Conservation (phyloP, 78 protist genomes). For the Dictyostelium discoideum region DNA sequence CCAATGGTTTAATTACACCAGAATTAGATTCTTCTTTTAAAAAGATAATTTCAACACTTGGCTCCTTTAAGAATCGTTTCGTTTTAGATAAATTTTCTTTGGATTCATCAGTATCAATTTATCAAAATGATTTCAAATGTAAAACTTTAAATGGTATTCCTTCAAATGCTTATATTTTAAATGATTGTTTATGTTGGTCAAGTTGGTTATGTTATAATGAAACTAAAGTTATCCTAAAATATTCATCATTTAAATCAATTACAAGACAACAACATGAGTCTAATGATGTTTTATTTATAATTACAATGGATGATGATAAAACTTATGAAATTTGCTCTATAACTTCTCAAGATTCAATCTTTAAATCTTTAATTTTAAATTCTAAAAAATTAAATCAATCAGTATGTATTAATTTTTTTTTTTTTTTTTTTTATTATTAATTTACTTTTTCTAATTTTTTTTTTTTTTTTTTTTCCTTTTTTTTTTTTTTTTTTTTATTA, state of each 20-base stretch:
- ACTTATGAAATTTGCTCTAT: constrained; percentile 11
- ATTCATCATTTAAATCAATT: neutral
- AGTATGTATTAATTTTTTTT: neutral
- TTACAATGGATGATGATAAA: neutral
- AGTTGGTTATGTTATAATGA: constrained; percentile 20
- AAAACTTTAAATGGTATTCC: constrained; percentile 41
- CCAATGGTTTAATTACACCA: neutral
- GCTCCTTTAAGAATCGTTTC: neutral
- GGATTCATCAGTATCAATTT: neutral
- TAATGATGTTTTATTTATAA: neutral
- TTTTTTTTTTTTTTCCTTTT: neutral
- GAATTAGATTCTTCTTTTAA: neutral
- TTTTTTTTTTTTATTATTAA: neutral
- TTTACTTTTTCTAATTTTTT: neutral
- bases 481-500: neutral
- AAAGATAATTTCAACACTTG: neutral
- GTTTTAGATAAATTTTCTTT: constrained; percentile 11
- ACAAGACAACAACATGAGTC: neutral
- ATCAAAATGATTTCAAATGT: constrained; percentile 18
- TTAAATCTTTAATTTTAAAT: neutral
- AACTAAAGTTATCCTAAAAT: neutral
- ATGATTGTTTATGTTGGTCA: constrained; percentile 30
- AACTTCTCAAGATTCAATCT: neutral
- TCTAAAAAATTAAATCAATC: neutral
- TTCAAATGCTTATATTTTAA: constrained; percentile 6